phyloP scores from a whole-genome alignment of 495 filamentous ascomycete species.

The Aspergillus nanangensis region DNA sequence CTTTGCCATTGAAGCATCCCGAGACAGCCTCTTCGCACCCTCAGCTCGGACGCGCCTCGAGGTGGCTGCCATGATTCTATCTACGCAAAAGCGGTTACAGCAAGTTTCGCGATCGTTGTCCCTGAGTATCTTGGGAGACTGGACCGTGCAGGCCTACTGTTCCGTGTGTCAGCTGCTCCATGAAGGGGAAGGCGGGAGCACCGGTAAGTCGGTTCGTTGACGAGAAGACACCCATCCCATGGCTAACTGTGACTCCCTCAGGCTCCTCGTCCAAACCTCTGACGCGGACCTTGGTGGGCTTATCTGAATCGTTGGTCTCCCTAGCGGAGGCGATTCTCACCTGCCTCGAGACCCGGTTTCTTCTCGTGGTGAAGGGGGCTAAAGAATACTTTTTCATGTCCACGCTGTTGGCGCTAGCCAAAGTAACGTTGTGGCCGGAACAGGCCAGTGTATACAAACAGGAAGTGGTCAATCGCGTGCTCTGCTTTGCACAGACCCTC shows the following conservation, averaged over 20 bases:
- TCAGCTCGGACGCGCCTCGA: slow-evolving; percentile 37
- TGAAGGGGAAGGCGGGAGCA: slow-evolving; percentile 12
- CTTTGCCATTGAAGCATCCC: slow-evolving; percentile 36
- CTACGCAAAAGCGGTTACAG: slow-evolving; percentile 29
- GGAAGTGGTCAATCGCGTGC: slow-evolving; percentile 35
- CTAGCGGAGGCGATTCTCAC: slow-evolving; percentile 33
- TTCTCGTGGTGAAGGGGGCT: slow-evolving; percentile 37
- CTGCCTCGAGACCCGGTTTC: slow-evolving; percentile 29
- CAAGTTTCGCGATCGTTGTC: slow-evolving; percentile 33
- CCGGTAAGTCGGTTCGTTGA: not conserved
- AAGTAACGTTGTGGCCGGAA: slow-evolving; percentile 32
- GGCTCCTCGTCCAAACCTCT: slow-evolving; percentile 16
- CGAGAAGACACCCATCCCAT: too few relatives aligned
- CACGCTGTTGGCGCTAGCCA: slow-evolving; percentile 36
- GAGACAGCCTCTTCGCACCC: slow-evolving; percentile 33
- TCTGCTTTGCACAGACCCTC: slow-evolving; percentile 33
- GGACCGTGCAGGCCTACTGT: slow-evolving; percentile 35
- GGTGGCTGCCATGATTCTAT: slow-evolving; percentile 35
- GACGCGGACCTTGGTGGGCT: slow-evolving; percentile 27
- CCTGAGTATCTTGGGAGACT: slow-evolving; percentile 34
- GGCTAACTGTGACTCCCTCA: slow-evolving; percentile 5
- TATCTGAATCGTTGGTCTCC: slow-evolving; percentile 32
- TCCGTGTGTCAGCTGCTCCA: slow-evolving; percentile 37
- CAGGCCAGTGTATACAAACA: slow-evolving; percentile 36
- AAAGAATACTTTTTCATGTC: slow-evolving; percentile 45